Conservation (phyloP, 495 filamentous ascomycete genomes). For the Lasiosphaeriaceae sp. region DNA sequence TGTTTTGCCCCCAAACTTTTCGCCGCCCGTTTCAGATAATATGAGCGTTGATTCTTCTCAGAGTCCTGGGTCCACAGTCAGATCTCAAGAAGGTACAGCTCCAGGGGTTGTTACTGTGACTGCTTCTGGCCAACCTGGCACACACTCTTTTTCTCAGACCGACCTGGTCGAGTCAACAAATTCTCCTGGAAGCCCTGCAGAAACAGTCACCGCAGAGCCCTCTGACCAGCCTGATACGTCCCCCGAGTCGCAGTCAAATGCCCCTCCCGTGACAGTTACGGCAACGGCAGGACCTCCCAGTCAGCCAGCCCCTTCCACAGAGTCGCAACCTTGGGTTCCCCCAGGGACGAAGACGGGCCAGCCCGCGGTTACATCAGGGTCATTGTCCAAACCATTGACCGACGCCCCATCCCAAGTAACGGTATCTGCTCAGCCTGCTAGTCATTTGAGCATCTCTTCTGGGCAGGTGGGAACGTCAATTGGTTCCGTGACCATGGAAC, state of each 20-base stretch:
- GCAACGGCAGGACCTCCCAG: not conserved
- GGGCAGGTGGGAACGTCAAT: not conserved
- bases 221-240: not conserved
- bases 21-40: not conserved
- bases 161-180: not conserved
- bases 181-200: not conserved
- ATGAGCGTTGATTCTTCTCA: conserved; percentile 3
- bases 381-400: not conserved
- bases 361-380: not conserved
- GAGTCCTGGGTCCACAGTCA: not conserved
- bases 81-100: not conserved
- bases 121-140: not conserved
- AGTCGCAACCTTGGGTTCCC: not conserved
- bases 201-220: not conserved
- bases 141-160: not conserved
- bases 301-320: not conserved
- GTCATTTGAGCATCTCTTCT: not conserved
- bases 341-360: not conserved
- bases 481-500: not conserved
- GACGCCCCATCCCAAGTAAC: not conserved
- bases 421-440: not conserved
- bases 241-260: not conserved
- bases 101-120: conserved; percentile 10
- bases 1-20: conserved; percentile 2
- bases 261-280: not conserved